A percentile compares a stretch with the other conserved stretches of the same genome.
These are phyloP conservation scores for Phalaenopsis hybrid DNA, from an alignment of 116 monocot genomes.

Conservation along the genomic window DNA sequence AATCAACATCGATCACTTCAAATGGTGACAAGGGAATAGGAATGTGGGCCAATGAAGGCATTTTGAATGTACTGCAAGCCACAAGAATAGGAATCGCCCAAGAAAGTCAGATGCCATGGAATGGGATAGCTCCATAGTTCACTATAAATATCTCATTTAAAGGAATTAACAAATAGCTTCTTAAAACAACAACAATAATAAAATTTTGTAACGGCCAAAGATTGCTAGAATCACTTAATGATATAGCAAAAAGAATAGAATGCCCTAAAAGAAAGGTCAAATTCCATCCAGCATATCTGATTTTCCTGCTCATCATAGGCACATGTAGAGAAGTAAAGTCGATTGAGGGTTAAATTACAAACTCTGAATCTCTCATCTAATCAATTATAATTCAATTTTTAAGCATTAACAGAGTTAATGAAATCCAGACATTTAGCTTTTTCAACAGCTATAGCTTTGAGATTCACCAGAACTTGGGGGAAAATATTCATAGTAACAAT, in stretches of 20 bases:
- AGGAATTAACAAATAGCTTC: not conserved
- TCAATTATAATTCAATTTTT: too few relatives aligned
- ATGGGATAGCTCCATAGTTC: not conserved
- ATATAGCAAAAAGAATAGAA: not conserved
- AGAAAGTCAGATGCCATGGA: not conserved
- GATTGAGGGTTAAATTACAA: too few relatives aligned
- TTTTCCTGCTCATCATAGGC: too few relatives aligned
- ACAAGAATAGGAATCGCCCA: not conserved
- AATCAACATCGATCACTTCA: too few relatives aligned
- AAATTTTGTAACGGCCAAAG: not conserved
- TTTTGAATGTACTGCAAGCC: not conserved
- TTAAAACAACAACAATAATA: not conserved
- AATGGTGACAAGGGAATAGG: not conserved
- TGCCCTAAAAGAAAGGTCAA: not conserved
- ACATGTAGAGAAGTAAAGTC: not conserved
- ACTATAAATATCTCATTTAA: not conserved
- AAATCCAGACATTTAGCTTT: too few relatives aligned
- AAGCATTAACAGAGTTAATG: too few relatives aligned
- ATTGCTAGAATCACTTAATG: not conserved
- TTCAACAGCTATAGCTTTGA: too few relatives aligned
- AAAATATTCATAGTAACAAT: too few relatives aligned
- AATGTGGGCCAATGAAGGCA: not conserved
- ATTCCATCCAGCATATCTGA: too few relatives aligned
- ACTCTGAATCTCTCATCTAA: too few relatives aligned
- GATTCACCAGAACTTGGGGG: too few relatives aligned